Base-by-base conservation (phyloP, 352 stramenopile species). In the Pythium apleroticum region DNA sequence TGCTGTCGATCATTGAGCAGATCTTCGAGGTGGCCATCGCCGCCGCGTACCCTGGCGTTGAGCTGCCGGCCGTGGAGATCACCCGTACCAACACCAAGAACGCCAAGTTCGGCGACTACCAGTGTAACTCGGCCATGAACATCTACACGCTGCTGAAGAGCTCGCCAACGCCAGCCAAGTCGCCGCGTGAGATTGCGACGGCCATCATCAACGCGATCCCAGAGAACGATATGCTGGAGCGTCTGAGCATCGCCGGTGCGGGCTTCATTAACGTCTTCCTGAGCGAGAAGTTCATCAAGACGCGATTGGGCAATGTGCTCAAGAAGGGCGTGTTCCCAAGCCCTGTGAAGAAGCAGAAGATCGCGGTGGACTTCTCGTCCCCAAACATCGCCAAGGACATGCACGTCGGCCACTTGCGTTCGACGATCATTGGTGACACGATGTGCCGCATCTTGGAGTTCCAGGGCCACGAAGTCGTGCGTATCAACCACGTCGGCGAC, bases 221-320 rank as follows among this genome's bases (percentile, higher is more conserved):
- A 27, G 60, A 80, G 46, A 88, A 95, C 68, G 72, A 86, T 57
- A 78, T 91, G 49, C 74, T 98, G 17, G 96, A 99, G 67, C 93
- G 72, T n/a, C 68, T 91, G 5, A 91, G 72, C 50, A 86, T 99
- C 2, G 93, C 97, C 8, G 96, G 96, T 43, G 88, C 95, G 8
- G 98, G 98, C 41, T 99, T 99, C 73, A 98, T 99, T 73, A 99
- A 99, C 69, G 90, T 95, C 55, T 96, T 96, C 54, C 68, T 99
- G 52, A 93, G 86, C 33, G 70, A 92, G 19, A 71, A 82, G 27
- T 98, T 87, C 72, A 82, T 91, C 46, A 88, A 76, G 60, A 73
- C 76, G 63, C 97, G 72, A 66, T 78, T 86, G 8, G 59, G 69
- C 22, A 86, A 81, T 20, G 76, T 98, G 37, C 69, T 97, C 14